Evolutionary conservation across 2,329 filamentous ascomycete genomes (phyloP).

Genomic region (Drechslerella coelobrocha): DNA sequence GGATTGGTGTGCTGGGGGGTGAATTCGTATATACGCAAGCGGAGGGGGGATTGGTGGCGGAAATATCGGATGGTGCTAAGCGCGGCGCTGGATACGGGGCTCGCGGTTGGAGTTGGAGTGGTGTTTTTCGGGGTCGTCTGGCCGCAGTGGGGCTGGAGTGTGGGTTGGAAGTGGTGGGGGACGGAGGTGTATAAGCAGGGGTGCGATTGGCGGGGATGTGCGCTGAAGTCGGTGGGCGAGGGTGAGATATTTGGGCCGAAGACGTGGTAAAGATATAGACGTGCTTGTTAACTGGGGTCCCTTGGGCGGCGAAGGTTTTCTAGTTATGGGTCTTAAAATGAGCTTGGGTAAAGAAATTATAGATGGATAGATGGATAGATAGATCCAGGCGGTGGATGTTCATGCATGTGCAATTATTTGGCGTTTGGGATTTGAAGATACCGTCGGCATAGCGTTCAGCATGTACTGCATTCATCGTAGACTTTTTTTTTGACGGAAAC

Average conservation of each 20-base stretch:
- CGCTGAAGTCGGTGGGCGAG: constrained; percentile 70
- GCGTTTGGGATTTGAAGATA: background rate
- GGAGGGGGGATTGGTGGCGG: constrained; percentile 79
- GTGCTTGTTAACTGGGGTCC: background rate
- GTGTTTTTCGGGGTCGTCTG: constrained; percentile 89
- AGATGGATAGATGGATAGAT: too few relatives aligned
- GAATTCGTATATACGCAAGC: constrained; percentile 75
- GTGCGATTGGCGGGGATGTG: constrained; percentile 83
- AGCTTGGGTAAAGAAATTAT: too few relatives aligned
- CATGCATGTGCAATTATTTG: too few relatives aligned
- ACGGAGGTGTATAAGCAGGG: constrained; percentile 84
- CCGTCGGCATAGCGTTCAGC: too few relatives aligned
- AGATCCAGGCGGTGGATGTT: too few relatives aligned
- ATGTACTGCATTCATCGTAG: too few relatives aligned
- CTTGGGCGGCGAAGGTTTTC: background rate
- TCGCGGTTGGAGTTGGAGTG: constrained; percentile 81
- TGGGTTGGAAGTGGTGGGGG: constrained; percentile 82
- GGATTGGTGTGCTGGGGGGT: constrained; percentile 83
- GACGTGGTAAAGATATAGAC: constrained; percentile 61
- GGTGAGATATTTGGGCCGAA: constrained; percentile 73
- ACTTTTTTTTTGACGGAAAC: too few relatives aligned
- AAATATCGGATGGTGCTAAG: constrained; percentile 85
- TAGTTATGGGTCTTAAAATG: background rate
- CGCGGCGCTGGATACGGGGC: constrained; percentile 79
- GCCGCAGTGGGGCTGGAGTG: constrained; percentile 69